A percentile compares a stretch with the other conserved stretches of the same genome.
Conservation (phyloP, 805 yeast species). For the Suhomyces prunicola region DNA sequence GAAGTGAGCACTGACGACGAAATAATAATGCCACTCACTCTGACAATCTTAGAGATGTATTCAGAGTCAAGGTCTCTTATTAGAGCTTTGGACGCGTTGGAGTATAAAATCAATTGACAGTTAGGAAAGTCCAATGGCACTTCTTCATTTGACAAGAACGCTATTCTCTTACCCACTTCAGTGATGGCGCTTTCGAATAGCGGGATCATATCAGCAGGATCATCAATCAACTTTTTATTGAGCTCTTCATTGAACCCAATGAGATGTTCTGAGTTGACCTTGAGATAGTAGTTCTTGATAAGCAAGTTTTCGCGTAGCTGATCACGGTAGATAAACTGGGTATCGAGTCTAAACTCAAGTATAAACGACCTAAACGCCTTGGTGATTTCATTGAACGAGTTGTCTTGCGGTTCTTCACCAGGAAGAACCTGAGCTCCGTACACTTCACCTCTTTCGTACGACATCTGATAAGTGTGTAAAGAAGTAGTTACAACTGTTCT, state of each 20-base stretch:
- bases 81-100: slow-evolving; percentile 67
- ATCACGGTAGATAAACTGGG: slow-evolving; percentile 83
- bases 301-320: slow-evolving; percentile 85
- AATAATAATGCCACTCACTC: slow-evolving; percentile 90
- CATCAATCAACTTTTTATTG: slow-evolving; percentile 78
- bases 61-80: slow-evolving; percentile 83
- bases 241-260: slow-evolving; percentile 86
- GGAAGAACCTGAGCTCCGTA: slow-evolving; percentile 81
- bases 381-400: slow-evolving; percentile 63
- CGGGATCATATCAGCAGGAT: slow-evolving; percentile 85
- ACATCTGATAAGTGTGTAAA: slow-evolving; percentile 41
- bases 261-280: slow-evolving; percentile 78
- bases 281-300: slow-evolving; percentile 66
- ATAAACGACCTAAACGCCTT: slow-evolving; percentile 79
- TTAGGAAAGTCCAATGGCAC: slow-evolving; percentile 60
- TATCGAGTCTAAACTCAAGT: slow-evolving; percentile 78
- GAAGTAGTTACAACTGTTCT: neutral
- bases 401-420: slow-evolving; percentile 70
- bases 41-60: slow-evolving; percentile 83
- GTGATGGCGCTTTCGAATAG: slow-evolving; percentile 79
- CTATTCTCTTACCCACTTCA: slow-evolving; percentile 77
- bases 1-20: slow-evolving; percentile 86
- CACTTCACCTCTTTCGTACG: slow-evolving; percentile 69
- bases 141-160: slow-evolving; percentile 51
- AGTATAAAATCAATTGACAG: slow-evolving; percentile 76